Conservation (phyloP, 495 filamentous ascomycete species). For the Cladorrhinum samala region DNA sequence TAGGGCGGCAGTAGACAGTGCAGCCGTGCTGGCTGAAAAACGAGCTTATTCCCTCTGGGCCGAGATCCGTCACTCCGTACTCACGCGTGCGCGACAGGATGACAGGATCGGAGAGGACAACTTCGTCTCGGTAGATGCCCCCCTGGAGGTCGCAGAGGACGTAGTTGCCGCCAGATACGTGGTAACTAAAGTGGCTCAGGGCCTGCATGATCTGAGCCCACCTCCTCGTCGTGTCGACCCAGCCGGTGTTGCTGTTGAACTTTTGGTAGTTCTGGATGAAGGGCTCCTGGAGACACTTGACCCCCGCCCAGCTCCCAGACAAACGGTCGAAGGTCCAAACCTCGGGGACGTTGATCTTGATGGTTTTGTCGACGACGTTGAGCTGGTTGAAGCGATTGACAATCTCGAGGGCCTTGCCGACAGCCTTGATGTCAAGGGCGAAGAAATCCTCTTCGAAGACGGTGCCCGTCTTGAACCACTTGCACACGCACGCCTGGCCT, state of each 20-base stretch:
- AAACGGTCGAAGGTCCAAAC: constrained; percentile 22
- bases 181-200: constrained; percentile 39
- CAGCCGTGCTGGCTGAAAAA: constrained; percentile 30
- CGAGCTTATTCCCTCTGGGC: constrained; percentile 27
- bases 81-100: constrained; percentile 26
- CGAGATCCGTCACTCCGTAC: constrained; percentile 35
- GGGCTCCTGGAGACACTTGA: constrained; percentile 21
- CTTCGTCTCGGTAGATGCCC: constrained; percentile 26
- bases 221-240: constrained; percentile 14
- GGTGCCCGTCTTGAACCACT: constrained; percentile 32
- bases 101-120: constrained; percentile 31
- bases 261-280: constrained; percentile 37
- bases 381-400: constrained; percentile 31
- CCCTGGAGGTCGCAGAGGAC: constrained; percentile 38
- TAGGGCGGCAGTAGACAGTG: constrained; percentile 2
- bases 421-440: constrained; percentile 29
- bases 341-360: constrained; percentile 29
- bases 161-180: constrained; percentile 28
- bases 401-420: constrained; percentile 29
- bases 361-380: constrained; percentile 17
- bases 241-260: constrained; percentile 41
- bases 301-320: constrained; percentile 7
- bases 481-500: constrained; percentile 28
- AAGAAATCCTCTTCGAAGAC: constrained; percentile 29
- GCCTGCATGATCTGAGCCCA: constrained; percentile 36